phyloP scores from a whole-genome alignment of 139 green algal genomes.

The Coelastrella sp. region DNA sequence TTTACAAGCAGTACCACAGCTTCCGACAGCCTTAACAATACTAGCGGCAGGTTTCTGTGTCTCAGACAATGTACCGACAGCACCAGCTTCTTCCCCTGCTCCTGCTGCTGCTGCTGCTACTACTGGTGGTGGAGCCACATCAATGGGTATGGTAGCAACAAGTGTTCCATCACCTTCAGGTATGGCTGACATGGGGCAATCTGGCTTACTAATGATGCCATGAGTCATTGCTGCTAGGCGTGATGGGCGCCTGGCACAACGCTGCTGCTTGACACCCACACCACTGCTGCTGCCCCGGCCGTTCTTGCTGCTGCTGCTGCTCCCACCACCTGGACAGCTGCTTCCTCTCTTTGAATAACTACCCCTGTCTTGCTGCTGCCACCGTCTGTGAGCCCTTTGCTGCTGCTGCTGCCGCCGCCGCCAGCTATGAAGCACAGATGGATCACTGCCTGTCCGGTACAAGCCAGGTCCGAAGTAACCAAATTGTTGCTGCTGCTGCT shows the following conservation, averaged over 20 bases:
- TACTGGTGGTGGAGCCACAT: background rate
- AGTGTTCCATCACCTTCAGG: background rate
- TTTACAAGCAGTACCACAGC: too few species aligned
- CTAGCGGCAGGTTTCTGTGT: too few species aligned
- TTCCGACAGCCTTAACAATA: too few species aligned
- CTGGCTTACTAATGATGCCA: background rate
- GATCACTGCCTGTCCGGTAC: background rate
- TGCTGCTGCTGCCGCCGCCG: background rate
- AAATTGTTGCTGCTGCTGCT: background rate
- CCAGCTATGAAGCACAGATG: background rate
- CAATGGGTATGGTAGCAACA: background rate
- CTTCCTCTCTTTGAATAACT: too few species aligned
- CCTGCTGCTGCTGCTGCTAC: background rate
- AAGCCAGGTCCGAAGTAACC: background rate
- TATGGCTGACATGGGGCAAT: background rate
- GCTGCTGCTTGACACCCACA: background rate
- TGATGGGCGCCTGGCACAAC: constrained; percentile 1
- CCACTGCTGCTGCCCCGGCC: background rate
- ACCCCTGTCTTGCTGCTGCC: too few species aligned
- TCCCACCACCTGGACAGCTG: background rate
- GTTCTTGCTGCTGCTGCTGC: background rate
- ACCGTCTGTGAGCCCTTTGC: background rate
- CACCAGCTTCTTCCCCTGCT: background rate
- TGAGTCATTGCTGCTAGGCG: background rate
- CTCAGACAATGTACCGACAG: background rate